Base-by-base conservation (phyloP, 495 filamentous ascomycete genomes). In the Aspergillus hancockii region DNA sequence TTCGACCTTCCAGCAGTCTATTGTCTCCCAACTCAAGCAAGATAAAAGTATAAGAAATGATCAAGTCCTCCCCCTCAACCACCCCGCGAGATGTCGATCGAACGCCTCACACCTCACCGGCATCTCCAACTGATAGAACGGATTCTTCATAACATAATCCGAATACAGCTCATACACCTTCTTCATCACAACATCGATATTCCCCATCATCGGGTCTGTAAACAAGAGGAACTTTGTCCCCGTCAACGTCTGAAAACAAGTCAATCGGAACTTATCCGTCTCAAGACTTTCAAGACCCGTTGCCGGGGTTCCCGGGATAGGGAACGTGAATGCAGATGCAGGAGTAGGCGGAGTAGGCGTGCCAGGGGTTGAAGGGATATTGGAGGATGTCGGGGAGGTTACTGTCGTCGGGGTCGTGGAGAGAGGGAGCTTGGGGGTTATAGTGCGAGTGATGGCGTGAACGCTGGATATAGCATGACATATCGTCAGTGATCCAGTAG, bases 111-210 rank as follows among this genome's bases (percentile, higher is more conserved):
- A 96, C 59, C 94, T 80, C 41, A 98, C 85, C 52, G 94, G 94
- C 94, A 98, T 98, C 79, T 98, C 94, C 30, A 93, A 80, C 70
- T 93, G 90, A 75, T 98, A 98, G 68, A 98, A 98, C 10, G 95
- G 95, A 74, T 98, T 98, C 81, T 98, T 98, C 92, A 96, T 97
- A 65, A 98, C 94, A 74, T 89, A 97, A 75, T 98, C 95, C 32
- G 90, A 84, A 75, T 97, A 98, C 52, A 98, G 76, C 73, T 98
- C 94, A 74, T 98, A 98, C 52, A 97, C 85, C 70, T 85, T 88
- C 64, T 83, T 80, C 65, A 94, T 85, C 40, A 93, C 85, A 9
- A 81, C 77, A 64, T 97, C 94, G 25, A 95, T 85, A 71, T 94
- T 95, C 54, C 87, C 84, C 74, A 96, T 93, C 58, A 89, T 82